Evolutionary conservation across 202 grass and related monocot species (phyloP).

Genomic region (Carex sylvatica): DNA sequence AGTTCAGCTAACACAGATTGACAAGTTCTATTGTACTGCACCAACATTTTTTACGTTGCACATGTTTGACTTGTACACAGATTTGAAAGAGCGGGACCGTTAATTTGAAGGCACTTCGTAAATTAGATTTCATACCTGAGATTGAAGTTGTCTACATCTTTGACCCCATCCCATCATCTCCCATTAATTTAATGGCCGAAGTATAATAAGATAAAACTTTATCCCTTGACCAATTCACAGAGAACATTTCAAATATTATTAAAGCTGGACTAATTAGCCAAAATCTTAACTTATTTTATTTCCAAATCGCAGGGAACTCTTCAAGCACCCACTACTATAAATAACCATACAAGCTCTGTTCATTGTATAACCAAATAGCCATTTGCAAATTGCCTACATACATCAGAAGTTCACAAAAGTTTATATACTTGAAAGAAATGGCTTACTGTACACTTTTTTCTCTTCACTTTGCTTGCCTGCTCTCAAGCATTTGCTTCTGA

Average conservation of each 20-base stretch:
- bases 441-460: neutral
- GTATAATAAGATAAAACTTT: too few relatives aligned
- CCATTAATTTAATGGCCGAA: neutral
- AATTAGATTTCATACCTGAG: too few relatives aligned
- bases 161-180: too few relatives aligned
- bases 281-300: neutral
- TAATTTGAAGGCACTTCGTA: too few relatives aligned
- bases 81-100: too few relatives aligned
- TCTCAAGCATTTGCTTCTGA: conserved; percentile 9
- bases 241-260: neutral
- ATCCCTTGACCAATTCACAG: too few relatives aligned
- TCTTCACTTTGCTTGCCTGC: neutral
- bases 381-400: neutral
- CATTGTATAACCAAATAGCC: neutral
- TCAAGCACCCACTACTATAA: neutral
- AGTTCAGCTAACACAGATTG: too few relatives aligned
- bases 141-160: too few relatives aligned
- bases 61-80: too few relatives aligned
- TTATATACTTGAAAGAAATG: neutral
- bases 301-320: neutral
- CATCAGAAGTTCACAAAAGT: neutral
- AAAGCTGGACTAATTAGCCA: neutral
- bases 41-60: too few relatives aligned
- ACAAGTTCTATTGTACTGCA: too few relatives aligned
- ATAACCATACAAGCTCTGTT: neutral